A percentile compares a stretch with the other conserved stretches of the same genome.
phyloP scores from a whole-genome alignment of 495 filamentous ascomycete species.

The Aspergillus haitiensis region DNA sequence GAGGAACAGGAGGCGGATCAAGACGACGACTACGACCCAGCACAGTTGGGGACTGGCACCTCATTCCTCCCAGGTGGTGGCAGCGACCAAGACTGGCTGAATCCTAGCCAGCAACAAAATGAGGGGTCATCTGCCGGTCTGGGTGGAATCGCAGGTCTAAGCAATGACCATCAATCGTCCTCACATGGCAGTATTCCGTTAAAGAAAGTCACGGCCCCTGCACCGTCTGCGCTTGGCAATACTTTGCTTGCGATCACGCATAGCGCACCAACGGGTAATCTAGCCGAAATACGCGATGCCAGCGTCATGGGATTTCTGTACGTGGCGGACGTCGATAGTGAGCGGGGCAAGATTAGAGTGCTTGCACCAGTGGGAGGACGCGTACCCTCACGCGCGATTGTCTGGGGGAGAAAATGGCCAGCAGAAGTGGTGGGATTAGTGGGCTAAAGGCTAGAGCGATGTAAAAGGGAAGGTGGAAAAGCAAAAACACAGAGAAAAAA shows the following conservation, averaged over 20 bases:
- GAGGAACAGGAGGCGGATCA: conserved; percentile 34
- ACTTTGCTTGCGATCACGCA: conserved; percentile 80
- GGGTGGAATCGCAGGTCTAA: conserved; percentile 26
- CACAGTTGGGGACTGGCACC: conserved; percentile 39
- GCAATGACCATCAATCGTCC: conserved; percentile 7
- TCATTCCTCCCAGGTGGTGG: conserved; percentile 51
- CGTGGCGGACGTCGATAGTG: conserved; percentile 83
- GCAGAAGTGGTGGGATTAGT: conserved; percentile 52
- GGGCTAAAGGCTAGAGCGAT: conserved; percentile 28
- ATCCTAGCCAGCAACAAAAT: conserved; percentile 24
- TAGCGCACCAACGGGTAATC: conserved; percentile 61
- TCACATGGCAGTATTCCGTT: conserved; percentile 27
- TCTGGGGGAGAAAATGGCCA: conserved; percentile 60
- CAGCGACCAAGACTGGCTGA: conserved; percentile 32
- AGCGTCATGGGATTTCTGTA: conserved; percentile 92
- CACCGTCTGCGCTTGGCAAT: conserved; percentile 44
- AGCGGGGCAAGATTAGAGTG: conserved; percentile 76
- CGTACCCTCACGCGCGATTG: conserved; percentile 71
- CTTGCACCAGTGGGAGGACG: conserved; percentile 79
- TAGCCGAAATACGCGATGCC: conserved; percentile 74
- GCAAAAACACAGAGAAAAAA: neutral
- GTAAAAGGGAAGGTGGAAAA: neutral
- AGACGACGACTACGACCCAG: conserved; percentile 45
- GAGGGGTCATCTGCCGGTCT: conserved; percentile 25
- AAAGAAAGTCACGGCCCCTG: conserved; percentile 41